Conservation (phyloP, 1,284 basidiomycete genomes). For the Mrakiaceae sp. region DNA sequence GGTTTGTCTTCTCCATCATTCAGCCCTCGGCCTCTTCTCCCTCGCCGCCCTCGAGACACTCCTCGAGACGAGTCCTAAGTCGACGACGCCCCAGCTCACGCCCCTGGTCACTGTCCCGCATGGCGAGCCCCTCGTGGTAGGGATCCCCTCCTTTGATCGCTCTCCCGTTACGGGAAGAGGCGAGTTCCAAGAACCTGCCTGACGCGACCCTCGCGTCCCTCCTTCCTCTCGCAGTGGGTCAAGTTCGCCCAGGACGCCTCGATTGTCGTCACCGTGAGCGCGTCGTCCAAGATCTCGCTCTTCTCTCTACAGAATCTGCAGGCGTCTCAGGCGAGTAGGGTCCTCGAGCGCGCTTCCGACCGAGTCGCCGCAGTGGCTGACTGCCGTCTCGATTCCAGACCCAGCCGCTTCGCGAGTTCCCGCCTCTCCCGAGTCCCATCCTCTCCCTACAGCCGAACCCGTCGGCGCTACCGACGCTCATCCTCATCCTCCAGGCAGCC, state of each 20-base stretch:
- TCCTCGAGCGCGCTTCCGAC: too few species aligned
- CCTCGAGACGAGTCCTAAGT: background rate
- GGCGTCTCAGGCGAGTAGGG: background rate
- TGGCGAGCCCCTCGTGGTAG: constrained; percentile 5
- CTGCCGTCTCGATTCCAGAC: background rate
- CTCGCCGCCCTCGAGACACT: constrained; percentile 1
- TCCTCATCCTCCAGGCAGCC: constrained; percentile 30
- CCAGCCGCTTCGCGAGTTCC: constrained; percentile 25
- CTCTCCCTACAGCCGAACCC: constrained; percentile 39
- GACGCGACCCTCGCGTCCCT: background rate
- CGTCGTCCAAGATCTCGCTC: constrained; percentile 1
- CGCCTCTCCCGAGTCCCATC: constrained; percentile 27
- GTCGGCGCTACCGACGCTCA: constrained; percentile 31
- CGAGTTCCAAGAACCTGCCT: background rate
- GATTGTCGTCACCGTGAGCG: constrained; percentile 1
- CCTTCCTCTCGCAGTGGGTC: constrained; percentile 7
- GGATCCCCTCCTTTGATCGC: background rate
- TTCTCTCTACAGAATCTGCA: constrained; percentile 4
- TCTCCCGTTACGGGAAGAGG: background rate
- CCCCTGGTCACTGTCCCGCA: constrained; percentile 3
- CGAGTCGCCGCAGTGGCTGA: too few species aligned
- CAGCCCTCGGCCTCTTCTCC: constrained; percentile 11
- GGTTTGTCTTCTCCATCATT: background rate
- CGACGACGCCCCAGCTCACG: background rate
- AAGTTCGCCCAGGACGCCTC: constrained; percentile 11